Evolutionary conservation across 2,329 filamentous ascomycete species (phyloP), one percentile per base, ranked within the genome.

Genomic region (Bimuria novae-zelandiae): DNA sequence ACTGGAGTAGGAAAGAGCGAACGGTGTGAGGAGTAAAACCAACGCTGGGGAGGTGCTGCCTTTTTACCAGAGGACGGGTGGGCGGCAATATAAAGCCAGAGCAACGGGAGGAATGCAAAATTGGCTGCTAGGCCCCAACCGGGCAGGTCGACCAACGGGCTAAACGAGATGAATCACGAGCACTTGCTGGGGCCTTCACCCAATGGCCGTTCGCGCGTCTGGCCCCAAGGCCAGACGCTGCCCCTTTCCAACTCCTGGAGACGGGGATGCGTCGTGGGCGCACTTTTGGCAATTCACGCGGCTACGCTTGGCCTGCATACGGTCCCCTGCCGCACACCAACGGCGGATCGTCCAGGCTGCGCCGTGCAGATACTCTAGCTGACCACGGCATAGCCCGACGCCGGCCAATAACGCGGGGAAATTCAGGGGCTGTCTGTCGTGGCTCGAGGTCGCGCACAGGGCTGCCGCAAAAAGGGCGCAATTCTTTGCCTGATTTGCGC

Each of bases 381-480:
- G 37, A 23, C 37, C 50, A 23, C 10, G 47, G 66, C 1, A 14
- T 59, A 58, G 61, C 52, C 39, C 4, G 6, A 41, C 54, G 61
- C 61, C 63, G 67, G 33, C 53, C 65, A 68, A 69, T 70, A 68
- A 69, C 57, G 64, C 61, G 68, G 70, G 70, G 67, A 71, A 68
- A 63, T 71, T 70, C 68, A 69, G 41, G 67, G 68, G 69, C 42
- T 17, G 42, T 12, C 41, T 16, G 17, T 16, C 23, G 41, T n/a
- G n/a, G n/a, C 17, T 22, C 41, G 40, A 43, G 40, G 40, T 27
- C 27, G n/a, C n/a, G n/a, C n/a, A n/a, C n/a, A n/a, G n/a, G n/a
- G n/a, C n/a, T n/a, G n/a, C n/a, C n/a, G n/a, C n/a, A n/a, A n/a
- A n/a, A n/a, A n/a, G n/a, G n/a, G n/a, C n/a, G n/a, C n/a, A n/a